These are phyloP conservation scores for Fraxinus ornus DNA, from an alignment of 305 asterid genomes.

Conservation along the genomic window DNA sequence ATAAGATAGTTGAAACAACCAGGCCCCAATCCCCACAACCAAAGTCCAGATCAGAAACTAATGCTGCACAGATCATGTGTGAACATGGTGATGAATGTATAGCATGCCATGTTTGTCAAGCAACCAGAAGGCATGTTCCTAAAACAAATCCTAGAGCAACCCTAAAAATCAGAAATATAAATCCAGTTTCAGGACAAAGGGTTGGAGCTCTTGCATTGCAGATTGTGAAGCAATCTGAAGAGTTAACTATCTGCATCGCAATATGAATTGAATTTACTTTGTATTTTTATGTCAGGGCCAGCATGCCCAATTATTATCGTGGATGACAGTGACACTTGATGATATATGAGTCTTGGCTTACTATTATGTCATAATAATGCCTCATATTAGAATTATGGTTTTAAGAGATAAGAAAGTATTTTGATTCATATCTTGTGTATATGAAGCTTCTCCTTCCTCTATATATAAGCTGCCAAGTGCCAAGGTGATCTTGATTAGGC, in stretches of 20 bases:
- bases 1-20: neutral
- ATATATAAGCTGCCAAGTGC: neutral
- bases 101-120: slow-evolving; percentile 1
- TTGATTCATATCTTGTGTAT: neutral
- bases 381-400: slow-evolving; percentile 1
- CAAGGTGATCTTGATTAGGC: neutral
- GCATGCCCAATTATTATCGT: neutral
- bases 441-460: neutral
- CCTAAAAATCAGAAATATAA: slow-evolving; percentile 7
- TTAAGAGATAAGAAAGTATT: neutral
- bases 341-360: neutral
- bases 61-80: neutral
- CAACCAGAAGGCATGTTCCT: neutral
- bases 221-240: slow-evolving; percentile 6
- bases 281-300: neutral
- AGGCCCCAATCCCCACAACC: neutral
- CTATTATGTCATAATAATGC: neutral
- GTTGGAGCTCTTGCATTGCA: slow-evolving; percentile 1
- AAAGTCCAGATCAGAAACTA: neutral
- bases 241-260: neutral
- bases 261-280: neutral
- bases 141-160: neutral
- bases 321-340: slow-evolving; percentile 4
- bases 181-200: neutral
- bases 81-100: neutral